Base-by-base conservation (phyloP, 2,329 filamentous ascomycete genomes). In the Arthrinium phaeospermum region DNA sequence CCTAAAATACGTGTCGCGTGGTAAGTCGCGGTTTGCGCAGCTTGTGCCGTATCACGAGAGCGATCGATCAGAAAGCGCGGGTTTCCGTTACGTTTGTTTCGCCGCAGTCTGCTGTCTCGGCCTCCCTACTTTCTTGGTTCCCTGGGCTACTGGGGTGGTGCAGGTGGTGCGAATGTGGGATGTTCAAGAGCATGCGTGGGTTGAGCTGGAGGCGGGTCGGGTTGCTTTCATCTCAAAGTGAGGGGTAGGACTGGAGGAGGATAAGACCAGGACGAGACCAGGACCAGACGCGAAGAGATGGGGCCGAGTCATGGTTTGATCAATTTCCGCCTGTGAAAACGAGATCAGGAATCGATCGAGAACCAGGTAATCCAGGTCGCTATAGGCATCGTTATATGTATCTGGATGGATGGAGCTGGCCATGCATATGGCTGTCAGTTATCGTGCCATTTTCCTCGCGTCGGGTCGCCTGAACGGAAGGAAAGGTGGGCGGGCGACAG, bases 81-180 rank as follows among this genome's bases (percentile, higher is more conserved):
- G 14, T 30, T 61, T 34, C 34, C 12, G 53, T 61, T 61, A 22
- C 51, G 53, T 37, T 34, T 30, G 53, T 61, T 61, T 61, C 30
- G 53, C 53, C 51, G 14, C 49, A 19, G 5, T 34, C 51, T 57
- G 51, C 24, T 30, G 24, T 57, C 51, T 57, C 10, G 27, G 24
- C 34, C 16, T 61, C 53, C 34, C 53, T 37, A 34, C 53, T 61
- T 61, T 30, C 6, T 10, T 27, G 16, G 45, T 22, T 22, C 16
- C 27, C 13, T 30, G 27, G 27, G 27, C 27, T 30, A 4, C 27
- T 34, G 27, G 53, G 53, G 27, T 61, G 53, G 53, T 61, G 53
- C 53, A 37, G 53, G 53, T 61, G 53, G 53, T 61, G 53, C 53
- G 30, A 61, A 61, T 61, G 53, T 61, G 53, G 53, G 53, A 61